Evolutionary conservation across 1,139 yeast genomes (phyloP), one percentile per base, ranked within the genome.

Genomic region (Yamadazyma dushanensis): DNA sequence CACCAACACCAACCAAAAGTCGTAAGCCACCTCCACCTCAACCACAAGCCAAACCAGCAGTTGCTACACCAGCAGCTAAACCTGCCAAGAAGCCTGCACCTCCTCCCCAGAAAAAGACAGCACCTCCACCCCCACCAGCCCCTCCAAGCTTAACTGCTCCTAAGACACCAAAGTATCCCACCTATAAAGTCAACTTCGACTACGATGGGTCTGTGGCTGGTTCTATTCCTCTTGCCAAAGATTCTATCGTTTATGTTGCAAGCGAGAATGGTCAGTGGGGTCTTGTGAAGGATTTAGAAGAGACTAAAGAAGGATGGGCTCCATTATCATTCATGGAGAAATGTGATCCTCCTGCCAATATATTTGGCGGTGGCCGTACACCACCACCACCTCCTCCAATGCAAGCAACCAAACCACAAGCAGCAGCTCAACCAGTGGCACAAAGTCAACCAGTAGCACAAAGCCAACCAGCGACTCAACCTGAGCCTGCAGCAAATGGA

Each of bases 241-340:
- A 85, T 44, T 85, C 86, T 32, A 64, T 87, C 31, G 80, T 90
- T 27, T 78, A 81, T 43, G 78, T 90, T 31, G 69, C 83, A 6
- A 76, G 81, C 44, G 86, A 81, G 44, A 87, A 87, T 51, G 97
- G 96, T 3, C 63, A 66, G 44, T 90, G 97, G 97, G 90, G 95
- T 46, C 69, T 92, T 43, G 97, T 89, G 5, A 86, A 84, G 57
- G 70, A 79, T 15, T 60, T 83, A 43, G 90, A 85, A 50, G 92
- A 85, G 31, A 56, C 82, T 2, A 76, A 69, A 38, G 95, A 90
- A 59, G 99, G 98, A 3, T 94, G 98, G 98, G 92, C 95, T 8
- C 99, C 99, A 9, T 83, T 94, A 21, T 86, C 94, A 15, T 94
- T 90, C 56, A 78, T 92, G 52, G 81, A 78, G 37, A 85, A 83